phyloP scores from a whole-genome alignment of 2,329 filamentous ascomycete species.

The Plectosphaerella plurivora region DNA sequence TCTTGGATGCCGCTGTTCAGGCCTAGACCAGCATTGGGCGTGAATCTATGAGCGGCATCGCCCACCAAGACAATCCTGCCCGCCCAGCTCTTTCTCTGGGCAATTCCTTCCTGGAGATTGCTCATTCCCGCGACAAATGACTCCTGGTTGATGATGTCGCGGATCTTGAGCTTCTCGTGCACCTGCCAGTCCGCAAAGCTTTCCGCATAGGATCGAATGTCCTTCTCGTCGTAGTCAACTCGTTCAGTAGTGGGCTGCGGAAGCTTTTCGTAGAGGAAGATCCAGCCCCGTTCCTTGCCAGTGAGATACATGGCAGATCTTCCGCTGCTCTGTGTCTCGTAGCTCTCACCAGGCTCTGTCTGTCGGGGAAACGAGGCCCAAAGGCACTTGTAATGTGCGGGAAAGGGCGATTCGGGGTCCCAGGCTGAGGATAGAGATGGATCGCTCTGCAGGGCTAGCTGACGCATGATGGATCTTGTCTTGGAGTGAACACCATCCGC shows the following conservation, averaged over 20 bases:
- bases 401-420: constrained; percentile 1
- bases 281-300: constrained; percentile 21
- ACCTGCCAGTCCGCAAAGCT: constrained; percentile 21
- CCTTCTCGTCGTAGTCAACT: constrained; percentile 16
- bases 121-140: constrained; percentile 23
- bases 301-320: constrained; percentile 22
- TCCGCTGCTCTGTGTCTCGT: constrained; percentile 23
- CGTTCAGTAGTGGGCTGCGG: constrained; percentile 17
- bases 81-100: constrained; percentile 25
- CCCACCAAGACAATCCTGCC: constrained; percentile 29
- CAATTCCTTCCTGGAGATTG: constrained; percentile 31
- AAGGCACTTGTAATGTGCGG: constrained; percentile 21
- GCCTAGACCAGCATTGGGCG: constrained; percentile 27
- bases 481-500: constrained; percentile 1
- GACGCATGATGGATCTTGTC: constrained; percentile 20
- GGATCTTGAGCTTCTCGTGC: constrained; percentile 13
- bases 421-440: constrained; percentile 3
- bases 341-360: constrained; percentile 16
- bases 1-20: constrained; percentile 30
- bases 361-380: constrained; percentile 25
- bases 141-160: neutral
- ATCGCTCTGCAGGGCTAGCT: constrained; percentile 16
- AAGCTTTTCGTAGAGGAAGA: constrained; percentile 28
- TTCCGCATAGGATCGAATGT: constrained; percentile 17
- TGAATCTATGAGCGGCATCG: constrained; percentile 31